Percentiles rank a stretch among this genome's conserved stretches.
These are phyloP conservation scores for Fusarium anthophilum DNA, from an alignment of 2,329 filamentous ascomycete species.

Conservation along the genomic window DNA sequence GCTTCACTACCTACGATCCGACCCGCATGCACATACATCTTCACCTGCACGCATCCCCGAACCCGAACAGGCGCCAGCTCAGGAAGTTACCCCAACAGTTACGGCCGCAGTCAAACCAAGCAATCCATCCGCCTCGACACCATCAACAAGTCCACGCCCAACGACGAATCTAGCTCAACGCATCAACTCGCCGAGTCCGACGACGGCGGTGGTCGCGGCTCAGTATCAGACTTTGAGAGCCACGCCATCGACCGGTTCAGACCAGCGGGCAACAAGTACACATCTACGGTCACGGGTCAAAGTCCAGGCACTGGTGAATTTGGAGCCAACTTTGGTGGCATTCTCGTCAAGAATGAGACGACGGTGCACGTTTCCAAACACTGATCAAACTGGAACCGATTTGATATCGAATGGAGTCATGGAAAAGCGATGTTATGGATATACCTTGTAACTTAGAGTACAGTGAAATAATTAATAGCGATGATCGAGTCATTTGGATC, in stretches of 20 bases:
- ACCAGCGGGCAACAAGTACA: slow-evolving; percentile 20
- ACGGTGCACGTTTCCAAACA: slow-evolving; percentile 16
- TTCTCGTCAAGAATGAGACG: slow-evolving; percentile 41
- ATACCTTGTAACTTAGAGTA: neutral
- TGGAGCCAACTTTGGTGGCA: slow-evolving; percentile 16
- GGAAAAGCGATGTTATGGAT: neutral
- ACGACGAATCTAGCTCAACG: slow-evolving; percentile 34
- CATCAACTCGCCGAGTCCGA: slow-evolving; percentile 33
- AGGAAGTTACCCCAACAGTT: slow-evolving; percentile 28
- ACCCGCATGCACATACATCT: slow-evolving; percentile 35
- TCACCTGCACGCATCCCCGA: slow-evolving; percentile 24
- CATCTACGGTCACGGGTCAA: slow-evolving; percentile 26
- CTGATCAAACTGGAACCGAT: neutral
- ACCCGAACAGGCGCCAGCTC: slow-evolving; percentile 32
- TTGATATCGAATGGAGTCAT: neutral
- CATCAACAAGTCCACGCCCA: slow-evolving; percentile 10
- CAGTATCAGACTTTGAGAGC: slow-evolving; percentile 36
- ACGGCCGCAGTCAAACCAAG: slow-evolving; percentile 35
- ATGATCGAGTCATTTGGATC: neutral
- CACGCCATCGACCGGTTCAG: slow-evolving; percentile 31
- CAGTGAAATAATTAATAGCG: neutral
- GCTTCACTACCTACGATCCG: slow-evolving; percentile 40
- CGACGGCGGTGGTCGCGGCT: neutral
- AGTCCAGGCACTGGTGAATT: neutral
- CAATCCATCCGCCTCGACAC: slow-evolving; percentile 37